Percentiles rank a stretch among this genome's conserved stretches.
Evolutionary conservation across 2,329 filamentous ascomycete species (phyloP).

Genomic region (Exophiala phaeomuriformis): DNA sequence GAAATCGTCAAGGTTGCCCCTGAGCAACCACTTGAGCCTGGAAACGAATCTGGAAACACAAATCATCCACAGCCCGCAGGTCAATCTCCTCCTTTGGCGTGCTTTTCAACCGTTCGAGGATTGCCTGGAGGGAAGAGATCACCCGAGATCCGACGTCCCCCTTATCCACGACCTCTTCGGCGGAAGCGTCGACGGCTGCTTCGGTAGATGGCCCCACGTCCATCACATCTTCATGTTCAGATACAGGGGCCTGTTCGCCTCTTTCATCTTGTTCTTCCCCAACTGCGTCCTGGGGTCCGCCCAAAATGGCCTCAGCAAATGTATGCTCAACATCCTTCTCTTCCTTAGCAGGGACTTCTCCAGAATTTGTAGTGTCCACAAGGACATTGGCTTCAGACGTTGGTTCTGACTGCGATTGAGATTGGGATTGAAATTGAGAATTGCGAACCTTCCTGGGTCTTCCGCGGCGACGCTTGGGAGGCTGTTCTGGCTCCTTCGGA

Average conservation of each 20-base stretch:
- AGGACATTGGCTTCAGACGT: background rate
- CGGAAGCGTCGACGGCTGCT: background rate
- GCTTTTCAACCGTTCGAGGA: constrained; percentile 17
- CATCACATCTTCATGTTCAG: background rate
- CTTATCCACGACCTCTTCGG: background rate
- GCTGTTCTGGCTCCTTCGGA: background rate
- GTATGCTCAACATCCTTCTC: background rate
- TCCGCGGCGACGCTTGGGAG: constrained; percentile 7
- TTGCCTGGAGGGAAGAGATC: constrained; percentile 13
- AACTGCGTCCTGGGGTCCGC: background rate
- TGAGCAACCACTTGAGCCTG: constrained; percentile 19
- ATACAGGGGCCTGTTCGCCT: background rate
- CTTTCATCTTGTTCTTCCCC: background rate
- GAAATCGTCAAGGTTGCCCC: background rate
- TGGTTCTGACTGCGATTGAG: background rate
- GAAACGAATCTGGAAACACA: constrained; percentile 24
- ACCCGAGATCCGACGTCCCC: background rate
- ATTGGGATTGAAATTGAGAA: background rate
- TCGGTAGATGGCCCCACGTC: background rate
- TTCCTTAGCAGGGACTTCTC: background rate
- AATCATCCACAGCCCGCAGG: constrained; percentile 21
- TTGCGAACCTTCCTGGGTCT: constrained; percentile 6
- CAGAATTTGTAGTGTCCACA: background rate
- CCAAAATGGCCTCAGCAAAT: background rate
- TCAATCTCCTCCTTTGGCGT: constrained; percentile 7